Evolutionary conservation across 495 filamentous ascomycete genomes (phyloP).

Genomic region (Penicillium goetzii): DNA sequence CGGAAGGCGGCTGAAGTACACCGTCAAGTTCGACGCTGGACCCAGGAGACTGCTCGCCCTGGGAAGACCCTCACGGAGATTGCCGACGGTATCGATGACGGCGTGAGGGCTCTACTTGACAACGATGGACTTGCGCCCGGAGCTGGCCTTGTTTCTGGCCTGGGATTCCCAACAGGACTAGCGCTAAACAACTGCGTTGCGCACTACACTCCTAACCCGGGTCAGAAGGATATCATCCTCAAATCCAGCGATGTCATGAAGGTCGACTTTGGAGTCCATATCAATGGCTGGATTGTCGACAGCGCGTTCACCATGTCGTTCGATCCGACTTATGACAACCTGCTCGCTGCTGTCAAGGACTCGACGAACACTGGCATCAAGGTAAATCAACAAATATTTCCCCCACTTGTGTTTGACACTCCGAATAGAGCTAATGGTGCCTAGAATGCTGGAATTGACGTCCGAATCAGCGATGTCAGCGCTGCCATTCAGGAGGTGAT

Average conservation of each 20-base stretch:
- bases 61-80: constrained; percentile 80
- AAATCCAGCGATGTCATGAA: constrained; percentile 88
- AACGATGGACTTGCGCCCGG: constrained; percentile 80
- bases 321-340: constrained; percentile 81
- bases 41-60: constrained; percentile 78
- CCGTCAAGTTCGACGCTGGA: constrained; percentile 84
- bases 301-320: constrained; percentile 91
- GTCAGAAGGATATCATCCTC: constrained; percentile 75
- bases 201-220: constrained; percentile 91
- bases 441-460: constrained; percentile 63
- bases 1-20: constrained; percentile 68
- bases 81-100: constrained; percentile 83
- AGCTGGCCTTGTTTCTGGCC: constrained; percentile 75
- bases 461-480: constrained; percentile 62
- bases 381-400: constrained; percentile 26
- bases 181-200: constrained; percentile 87
- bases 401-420: not conserved
- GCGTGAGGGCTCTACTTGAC: constrained; percentile 75
- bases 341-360: constrained; percentile 80
- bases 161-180: constrained; percentile 88
- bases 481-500: constrained; percentile 67
- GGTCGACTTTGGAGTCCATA: constrained; percentile 89
- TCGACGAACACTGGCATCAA: constrained; percentile 86
- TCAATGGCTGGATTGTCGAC: constrained; percentile 90
- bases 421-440: not conserved